Base-by-base conservation (phyloP, 768 basidiomycete genomes). In the Tulasnella calospora region DNA sequence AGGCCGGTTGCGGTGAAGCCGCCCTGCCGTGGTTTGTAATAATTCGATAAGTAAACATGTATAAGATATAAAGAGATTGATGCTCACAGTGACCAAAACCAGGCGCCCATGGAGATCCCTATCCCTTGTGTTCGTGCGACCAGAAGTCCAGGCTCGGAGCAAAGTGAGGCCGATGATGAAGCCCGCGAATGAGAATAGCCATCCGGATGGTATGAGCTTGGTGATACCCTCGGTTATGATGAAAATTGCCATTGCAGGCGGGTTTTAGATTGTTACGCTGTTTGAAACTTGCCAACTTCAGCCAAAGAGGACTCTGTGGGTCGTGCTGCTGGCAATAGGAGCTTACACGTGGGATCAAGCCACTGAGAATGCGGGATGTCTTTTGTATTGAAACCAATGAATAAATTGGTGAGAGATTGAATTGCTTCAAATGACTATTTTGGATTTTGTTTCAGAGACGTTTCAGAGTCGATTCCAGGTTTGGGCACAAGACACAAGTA, bases 1-100 rank as follows among this genome's bases (percentile, higher is more conserved):
- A 94, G 83, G 3, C 94, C 93, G 10, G 90, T 83, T 2, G 93
- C 89, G 3, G 92, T 92, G 81, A 94, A 92, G 0, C 87, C 92
- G 47, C 93, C 93, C 92, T 94, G 80, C 33, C n/a, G 44, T 30
- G 75, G 33, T 51, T 40, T n/a, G 51, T 51, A 71, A 74, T 76
- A 70, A 6, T 33, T 67, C 19, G 19, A 73, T 12, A 36, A 73
- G 74, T 33, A 3, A 23, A 71, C 12, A 2, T 10, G 2, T 71
- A 47, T 15, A 13, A 8, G 44, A 73, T 15, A 0, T 72, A 35
- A 17, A 36, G 67, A 72, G 47, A 75, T 44, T 44, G 44, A 19
- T 15, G 44, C 78, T 47, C 81, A 92, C 93, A 30, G 94, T 95
- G 12, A 95, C 84, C 12, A 95, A 83, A 33, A 95, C 85, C 3